A percentile compares a stretch with the other conserved stretches of the same genome.
phyloP scores from a whole-genome alignment of 805 yeast genomes.

The Myxozyma kluyveri region DNA sequence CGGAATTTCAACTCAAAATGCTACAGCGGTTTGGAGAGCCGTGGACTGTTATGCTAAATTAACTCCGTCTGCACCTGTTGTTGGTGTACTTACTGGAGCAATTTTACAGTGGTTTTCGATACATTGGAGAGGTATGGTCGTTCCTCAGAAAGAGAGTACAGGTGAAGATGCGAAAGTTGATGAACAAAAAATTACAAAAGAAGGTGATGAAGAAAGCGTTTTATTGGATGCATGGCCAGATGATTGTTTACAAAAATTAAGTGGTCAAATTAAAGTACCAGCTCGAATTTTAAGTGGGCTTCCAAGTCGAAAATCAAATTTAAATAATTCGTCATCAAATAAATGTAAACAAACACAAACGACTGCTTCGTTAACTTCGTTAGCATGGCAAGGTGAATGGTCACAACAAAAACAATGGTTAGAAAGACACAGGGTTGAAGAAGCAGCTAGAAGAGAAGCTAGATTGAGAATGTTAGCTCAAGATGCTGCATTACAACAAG shows the following conservation, averaged over 20 bases:
- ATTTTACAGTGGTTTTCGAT: constrained; percentile 18
- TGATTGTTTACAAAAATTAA: constrained; percentile 16
- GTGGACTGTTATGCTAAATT: constrained; percentile 23
- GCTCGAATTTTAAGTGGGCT: constrained; percentile 15
- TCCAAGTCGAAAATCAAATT: no score
- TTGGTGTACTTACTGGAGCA: constrained; percentile 6
- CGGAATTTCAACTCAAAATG: constrained; percentile 8
- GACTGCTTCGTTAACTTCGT: no score
- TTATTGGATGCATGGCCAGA: constrained; percentile 20
- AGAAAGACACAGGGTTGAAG: constrained; percentile 19
- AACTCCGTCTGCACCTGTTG: constrained; percentile 10
- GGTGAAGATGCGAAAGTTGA: not conserved
- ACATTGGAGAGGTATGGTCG: constrained; percentile 22
- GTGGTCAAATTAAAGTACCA: constrained; percentile 17
- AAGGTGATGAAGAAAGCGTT: not conserved
- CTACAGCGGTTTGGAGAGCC: constrained; percentile 26
- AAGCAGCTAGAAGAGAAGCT: constrained; percentile 21
- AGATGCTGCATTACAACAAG: no score
- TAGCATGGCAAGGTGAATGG: constrained; percentile 10
- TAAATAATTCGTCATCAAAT: no score
- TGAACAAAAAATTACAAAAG: not conserved
- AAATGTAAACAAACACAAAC: no score
- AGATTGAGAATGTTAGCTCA: no score
- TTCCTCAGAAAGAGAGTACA: no score
- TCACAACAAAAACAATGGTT: constrained; percentile 18